Conservation (phyloP, 164 flowering plant species). For the Magnolia changhungtana region DNA sequence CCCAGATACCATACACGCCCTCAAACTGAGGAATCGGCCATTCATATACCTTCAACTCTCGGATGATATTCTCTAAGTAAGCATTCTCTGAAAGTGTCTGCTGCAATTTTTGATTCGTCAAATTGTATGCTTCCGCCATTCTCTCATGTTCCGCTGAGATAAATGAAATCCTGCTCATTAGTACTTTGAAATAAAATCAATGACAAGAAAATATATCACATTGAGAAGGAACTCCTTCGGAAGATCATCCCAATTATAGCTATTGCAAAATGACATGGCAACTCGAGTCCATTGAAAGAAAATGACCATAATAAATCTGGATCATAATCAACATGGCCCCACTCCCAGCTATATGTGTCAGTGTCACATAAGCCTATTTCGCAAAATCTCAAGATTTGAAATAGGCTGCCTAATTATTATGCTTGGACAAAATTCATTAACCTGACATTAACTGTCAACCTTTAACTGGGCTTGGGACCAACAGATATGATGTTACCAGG, state of each 20-base stretch:
- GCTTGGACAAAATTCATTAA: too few relatives aligned
- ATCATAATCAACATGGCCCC: too few relatives aligned
- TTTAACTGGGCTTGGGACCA: too few relatives aligned
- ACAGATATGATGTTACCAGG: too few relatives aligned
- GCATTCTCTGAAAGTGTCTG: conserved; percentile 60
- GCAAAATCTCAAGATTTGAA: too few relatives aligned
- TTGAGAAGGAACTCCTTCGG: neutral
- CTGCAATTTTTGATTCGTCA: conserved; percentile 66
- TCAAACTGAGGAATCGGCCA: neutral
- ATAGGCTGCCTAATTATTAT: too few relatives aligned
- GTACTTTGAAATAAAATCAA: neutral
- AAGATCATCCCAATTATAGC: neutral
- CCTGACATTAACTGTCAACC: too few relatives aligned
- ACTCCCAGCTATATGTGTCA: too few relatives aligned
- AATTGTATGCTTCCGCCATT: conserved; percentile 73
- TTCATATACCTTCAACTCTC: conserved; percentile 54
- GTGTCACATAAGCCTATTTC: too few relatives aligned
- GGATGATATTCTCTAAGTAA: conserved; percentile 49
- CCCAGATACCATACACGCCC: neutral
- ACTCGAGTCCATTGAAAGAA: neutral
- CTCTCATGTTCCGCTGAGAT: conserved; percentile 71
- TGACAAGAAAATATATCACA: neutral
- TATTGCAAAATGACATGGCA: too few relatives aligned
- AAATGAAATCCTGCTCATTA: conserved; percentile 6
- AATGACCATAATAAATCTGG: neutral